phyloP scores from a whole-genome alignment of 83 land plant genomes.

The Picea abies region DNA sequence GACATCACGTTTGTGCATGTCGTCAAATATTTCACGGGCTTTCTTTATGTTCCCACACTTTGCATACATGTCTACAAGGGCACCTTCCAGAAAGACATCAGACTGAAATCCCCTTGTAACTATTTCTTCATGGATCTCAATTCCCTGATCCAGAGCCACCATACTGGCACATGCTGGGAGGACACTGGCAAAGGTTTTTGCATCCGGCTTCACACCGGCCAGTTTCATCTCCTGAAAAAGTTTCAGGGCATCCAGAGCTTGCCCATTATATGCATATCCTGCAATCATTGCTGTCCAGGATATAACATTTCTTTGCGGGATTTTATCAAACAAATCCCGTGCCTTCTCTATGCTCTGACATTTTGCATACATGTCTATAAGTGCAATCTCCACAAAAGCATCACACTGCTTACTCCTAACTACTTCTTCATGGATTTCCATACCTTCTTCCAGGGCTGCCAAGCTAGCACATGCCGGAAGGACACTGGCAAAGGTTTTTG shows the following conservation, averaged over 20 bases:
- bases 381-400: background rate
- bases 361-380: background rate
- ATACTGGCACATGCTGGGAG: constrained; percentile 13
- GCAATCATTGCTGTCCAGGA: too few relatives aligned
- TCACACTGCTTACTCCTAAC: background rate
- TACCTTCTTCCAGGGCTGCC: constrained; percentile 21
- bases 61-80: background rate
- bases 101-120: too few relatives aligned
- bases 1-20: background rate
- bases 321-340: background rate
- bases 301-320: too few relatives aligned
- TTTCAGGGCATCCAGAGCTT: background rate
- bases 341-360: background rate
- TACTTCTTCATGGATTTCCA: constrained; percentile 20
- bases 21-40: background rate
- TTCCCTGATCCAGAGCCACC: too few relatives aligned
- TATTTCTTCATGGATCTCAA: too few relatives aligned
- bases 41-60: background rate
- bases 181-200: background rate
- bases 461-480: constrained; percentile 27
- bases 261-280: background rate
- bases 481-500: background rate
- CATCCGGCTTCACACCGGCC: background rate
- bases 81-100: too few relatives aligned
- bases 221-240: background rate